Conservation (phyloP, 495 filamentous ascomycete genomes). For the Lentithecium fluviatile region DNA sequence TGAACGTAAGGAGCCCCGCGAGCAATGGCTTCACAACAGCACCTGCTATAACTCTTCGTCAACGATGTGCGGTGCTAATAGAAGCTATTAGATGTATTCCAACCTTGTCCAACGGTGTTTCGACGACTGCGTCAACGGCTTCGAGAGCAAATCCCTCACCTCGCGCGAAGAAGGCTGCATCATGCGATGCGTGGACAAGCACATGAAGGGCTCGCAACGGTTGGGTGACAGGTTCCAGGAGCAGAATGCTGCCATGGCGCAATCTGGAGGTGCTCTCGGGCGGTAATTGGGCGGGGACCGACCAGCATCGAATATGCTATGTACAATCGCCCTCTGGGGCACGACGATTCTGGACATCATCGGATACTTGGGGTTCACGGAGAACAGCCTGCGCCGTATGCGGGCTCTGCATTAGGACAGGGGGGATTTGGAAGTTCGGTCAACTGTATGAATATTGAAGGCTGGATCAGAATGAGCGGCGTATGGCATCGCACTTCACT, state of each 20-base stretch:
- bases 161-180: conserved; percentile 85
- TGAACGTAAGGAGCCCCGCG: conserved; percentile 65
- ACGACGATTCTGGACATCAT: too few relatives aligned
- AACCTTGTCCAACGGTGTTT: conserved; percentile 95
- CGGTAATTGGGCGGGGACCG: conserved; percentile 14
- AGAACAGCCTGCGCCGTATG: too few relatives aligned
- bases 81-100: conserved; percentile 76
- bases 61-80: conserved; percentile 13
- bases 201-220: conserved; percentile 80
- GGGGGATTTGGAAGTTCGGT: too few relatives aligned
- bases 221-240: conserved; percentile 91
- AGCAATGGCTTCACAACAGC: neutral
- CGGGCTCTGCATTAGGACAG: too few relatives aligned
- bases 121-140: conserved; percentile 94
- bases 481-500: neutral
- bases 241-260: conserved; percentile 84
- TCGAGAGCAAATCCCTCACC: conserved; percentile 91
- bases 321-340: too few relatives aligned
- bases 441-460: too few relatives aligned
- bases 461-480: neutral
- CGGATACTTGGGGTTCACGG: too few relatives aligned
- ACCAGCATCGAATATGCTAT: too few relatives aligned
- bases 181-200: conserved; percentile 91
- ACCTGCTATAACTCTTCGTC: too few relatives aligned
- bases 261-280: conserved; percentile 52